Evolutionary conservation across 192 early-diverging fungal genomes (phyloP).

Genomic region (Podila clonocystis): DNA sequence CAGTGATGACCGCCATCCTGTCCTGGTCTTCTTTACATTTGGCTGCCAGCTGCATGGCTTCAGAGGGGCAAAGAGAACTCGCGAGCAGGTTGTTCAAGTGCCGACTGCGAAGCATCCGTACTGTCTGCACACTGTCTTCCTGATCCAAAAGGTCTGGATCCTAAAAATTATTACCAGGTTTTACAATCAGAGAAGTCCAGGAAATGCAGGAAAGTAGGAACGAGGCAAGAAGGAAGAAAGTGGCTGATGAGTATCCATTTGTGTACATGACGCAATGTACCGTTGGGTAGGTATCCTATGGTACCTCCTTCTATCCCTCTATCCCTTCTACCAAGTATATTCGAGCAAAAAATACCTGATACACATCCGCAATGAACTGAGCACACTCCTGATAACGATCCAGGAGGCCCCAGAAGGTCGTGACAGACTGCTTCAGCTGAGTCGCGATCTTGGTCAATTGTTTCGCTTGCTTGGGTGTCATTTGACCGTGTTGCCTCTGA

Average conservation of each 20-base stretch:
- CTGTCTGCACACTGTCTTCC: slow-evolving; percentile 8
- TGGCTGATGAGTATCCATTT: not conserved
- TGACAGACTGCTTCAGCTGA: slow-evolving; percentile 16
- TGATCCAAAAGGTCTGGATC: slow-evolving; percentile 29
- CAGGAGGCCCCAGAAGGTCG: slow-evolving; percentile 28
- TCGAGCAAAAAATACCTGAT: slow-evolving; percentile 13
- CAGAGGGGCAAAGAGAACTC: slow-evolving; percentile 5
- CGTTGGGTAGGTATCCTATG: not conserved
- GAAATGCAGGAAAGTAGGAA: no score
- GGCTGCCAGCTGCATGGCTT: not conserved
- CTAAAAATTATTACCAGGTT: slow-evolving; percentile 8
- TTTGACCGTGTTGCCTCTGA: slow-evolving; percentile 1
- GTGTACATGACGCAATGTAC: not conserved
- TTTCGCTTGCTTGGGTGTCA: slow-evolving; percentile 9
- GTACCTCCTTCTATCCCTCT: not conserved
- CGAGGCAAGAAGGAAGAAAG: no score
- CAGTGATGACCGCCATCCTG: slow-evolving; percentile 13
- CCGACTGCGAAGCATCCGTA: slow-evolving; percentile 35
- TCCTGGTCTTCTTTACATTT: slow-evolving; percentile 17
- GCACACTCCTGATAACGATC: slow-evolving; percentile 28
- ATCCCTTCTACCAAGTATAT: not conserved
- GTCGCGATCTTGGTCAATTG: slow-evolving; percentile 21
- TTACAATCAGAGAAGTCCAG: no score
- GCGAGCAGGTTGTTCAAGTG: slow-evolving; percentile 33
- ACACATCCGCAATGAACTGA: slow-evolving; percentile 26